Evolutionary conservation across 345 rosid genomes (phyloP).

Genomic region (Erysimum cheiranthoides): DNA sequence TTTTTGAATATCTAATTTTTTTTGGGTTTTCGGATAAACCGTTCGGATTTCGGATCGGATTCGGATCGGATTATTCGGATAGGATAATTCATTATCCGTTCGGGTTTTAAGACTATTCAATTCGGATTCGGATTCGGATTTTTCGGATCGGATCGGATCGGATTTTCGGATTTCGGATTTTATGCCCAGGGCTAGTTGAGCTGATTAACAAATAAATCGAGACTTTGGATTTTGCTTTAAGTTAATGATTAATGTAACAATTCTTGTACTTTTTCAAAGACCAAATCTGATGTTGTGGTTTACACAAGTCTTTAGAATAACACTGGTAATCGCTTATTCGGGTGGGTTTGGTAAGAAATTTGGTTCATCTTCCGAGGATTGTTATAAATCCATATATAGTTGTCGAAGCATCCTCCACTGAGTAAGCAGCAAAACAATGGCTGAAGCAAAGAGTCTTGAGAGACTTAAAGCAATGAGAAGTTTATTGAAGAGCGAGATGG

Average conservation of each 20-base stretch:
- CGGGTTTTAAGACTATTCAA: no score
- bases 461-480: conserved; percentile 56
- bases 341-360: conserved; percentile 47
- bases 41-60: no score
- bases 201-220: conserved; percentile 41
- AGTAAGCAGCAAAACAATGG: conserved; percentile 44
- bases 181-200: no score
- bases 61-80: no score
- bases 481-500: conserved; percentile 57
- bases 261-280: conserved; percentile 9
- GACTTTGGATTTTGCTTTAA: conserved; percentile 39
- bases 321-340: conserved; percentile 29
- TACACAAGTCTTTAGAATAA: neutral
- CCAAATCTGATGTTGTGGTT: conserved; percentile 30
- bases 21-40: no score
- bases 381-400: conserved; percentile 17
- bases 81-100: no score
- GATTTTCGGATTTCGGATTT: no score
- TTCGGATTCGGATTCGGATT: no score
- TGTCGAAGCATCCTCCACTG: conserved; percentile 24
- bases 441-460: conserved; percentile 46
- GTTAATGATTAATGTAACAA: conserved; percentile 41
- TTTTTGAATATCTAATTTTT: no score
- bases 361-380: conserved; percentile 38
- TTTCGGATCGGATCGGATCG: no score